Evolutionary conservation across 1,139 yeast species (phyloP), one percentile per base, ranked within the genome.

Genomic region (Magnusiomyces magnusii): DNA sequence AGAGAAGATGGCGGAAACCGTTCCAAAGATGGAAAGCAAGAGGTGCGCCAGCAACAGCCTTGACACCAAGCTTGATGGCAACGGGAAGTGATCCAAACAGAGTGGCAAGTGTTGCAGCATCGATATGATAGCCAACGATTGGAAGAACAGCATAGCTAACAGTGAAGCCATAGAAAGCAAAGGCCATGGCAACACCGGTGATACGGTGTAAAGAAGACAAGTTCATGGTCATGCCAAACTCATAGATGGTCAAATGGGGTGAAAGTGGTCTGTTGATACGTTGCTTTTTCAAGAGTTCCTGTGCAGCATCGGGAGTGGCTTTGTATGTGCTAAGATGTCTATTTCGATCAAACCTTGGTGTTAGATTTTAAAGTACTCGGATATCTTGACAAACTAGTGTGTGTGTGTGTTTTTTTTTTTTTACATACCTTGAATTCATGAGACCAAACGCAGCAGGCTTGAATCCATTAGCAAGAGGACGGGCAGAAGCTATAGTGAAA

Each of bases 1-100:
- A 93, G 60, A 89, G 71, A 76, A 92, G 78, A 74, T 93, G 99
- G 81, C 99, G 88, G 63, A 92, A 64, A 68, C 98, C 97, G 74
- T 92, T 91, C 73, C 79, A 82, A 56, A 80, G 71, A 75, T 93
- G 99, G 85, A 81, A 91, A 53, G 87, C 87, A 74, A 93, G 91
- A 65, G 97, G 93, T 76, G 82, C 81, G 3, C 95, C 84, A 69
- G 86, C 83, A 49, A 82, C 69, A 56, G 86, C 85, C 78, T 93
- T 93, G 61, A 83, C 75, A 47, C 79, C 78, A 62, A 82, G 68
- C 76, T 91, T 88, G 54, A 79, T 77, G 61, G 77, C 77, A 28
- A 81, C 71, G 50, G 97, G 95, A 65, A 87, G 78, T 34, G 76
- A 67, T 24, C 76, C 77, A 61, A 76, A 70, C 21, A 69, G 59